A percentile compares a stretch with the other conserved stretches of the same genome.
Conservation (phyloP, 2,329 filamentous ascomycete genomes). For the Aspergillus sp. region DNA sequence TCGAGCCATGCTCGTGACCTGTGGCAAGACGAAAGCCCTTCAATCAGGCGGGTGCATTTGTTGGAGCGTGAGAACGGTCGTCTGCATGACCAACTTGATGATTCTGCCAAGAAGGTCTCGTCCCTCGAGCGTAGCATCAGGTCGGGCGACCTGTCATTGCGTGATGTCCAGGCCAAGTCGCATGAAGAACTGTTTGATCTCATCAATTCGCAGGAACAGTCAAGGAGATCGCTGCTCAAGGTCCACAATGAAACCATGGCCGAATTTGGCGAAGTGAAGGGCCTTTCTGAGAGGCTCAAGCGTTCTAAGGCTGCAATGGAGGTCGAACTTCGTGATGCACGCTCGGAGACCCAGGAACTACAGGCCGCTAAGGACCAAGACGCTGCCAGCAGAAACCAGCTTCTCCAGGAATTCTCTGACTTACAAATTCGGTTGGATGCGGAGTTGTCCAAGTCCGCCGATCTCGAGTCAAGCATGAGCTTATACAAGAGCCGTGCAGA, state of each 20-base stretch:
- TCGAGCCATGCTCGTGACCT: conserved; percentile 53
- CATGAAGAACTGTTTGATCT: conserved; percentile 91
- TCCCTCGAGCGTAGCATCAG: conserved; percentile 78
- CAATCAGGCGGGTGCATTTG: conserved; percentile 73
- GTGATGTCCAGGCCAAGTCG: conserved; percentile 85
- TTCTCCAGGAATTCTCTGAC: conserved; percentile 87
- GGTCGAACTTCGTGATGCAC: conserved; percentile 76
- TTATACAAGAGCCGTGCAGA: conserved; percentile 88
- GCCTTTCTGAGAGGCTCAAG: conserved; percentile 77
- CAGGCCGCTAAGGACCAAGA: conserved; percentile 74
- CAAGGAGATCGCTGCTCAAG: conserved; percentile 69
- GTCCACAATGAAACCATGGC: conserved; percentile 77
- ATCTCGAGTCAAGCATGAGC: conserved; percentile 73
- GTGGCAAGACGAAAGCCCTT: conserved; percentile 67
- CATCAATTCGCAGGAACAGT: conserved; percentile 87
- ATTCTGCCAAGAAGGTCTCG: conserved; percentile 87
- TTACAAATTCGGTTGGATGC: conserved; percentile 87
- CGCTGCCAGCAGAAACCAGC: conserved; percentile 72
- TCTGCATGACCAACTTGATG: conserved; percentile 88
- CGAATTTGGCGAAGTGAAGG: conserved; percentile 79
- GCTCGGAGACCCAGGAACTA: conserved; percentile 76
- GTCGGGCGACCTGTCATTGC: conserved; percentile 76
- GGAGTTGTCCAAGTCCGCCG: conserved; percentile 74
- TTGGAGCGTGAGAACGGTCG: conserved; percentile 86
- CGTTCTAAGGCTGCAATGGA: conserved; percentile 72